A percentile compares a stretch with the other conserved stretches of the same genome.
phyloP scores from a whole-genome alignment of 2,329 filamentous ascomycete genomes.

The Aquanectria penicillioides region DNA sequence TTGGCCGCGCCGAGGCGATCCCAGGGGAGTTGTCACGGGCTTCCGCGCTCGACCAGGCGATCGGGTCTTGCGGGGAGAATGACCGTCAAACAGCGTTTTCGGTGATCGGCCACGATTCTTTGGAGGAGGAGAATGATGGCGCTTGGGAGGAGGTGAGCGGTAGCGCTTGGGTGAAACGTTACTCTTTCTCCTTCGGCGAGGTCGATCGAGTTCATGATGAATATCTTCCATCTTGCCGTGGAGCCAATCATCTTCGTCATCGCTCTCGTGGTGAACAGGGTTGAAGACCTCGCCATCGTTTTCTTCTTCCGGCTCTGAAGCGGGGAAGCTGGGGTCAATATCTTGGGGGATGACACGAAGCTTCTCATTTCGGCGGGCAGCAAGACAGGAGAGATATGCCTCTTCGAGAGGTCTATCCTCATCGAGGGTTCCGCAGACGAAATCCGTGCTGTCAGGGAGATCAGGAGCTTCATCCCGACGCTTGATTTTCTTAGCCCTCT shows the following conservation, averaged over 20 bases:
- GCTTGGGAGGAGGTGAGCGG: conserved; percentile 55
- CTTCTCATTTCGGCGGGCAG: conserved; percentile 83
- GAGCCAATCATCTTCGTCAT: conserved; percentile 76
- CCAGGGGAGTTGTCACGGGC: conserved; percentile 47
- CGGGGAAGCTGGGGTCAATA: conserved; percentile 96
- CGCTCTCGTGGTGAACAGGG: conserved; percentile 69
- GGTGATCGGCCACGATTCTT: conserved; percentile 63
- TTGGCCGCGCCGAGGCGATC: conserved; percentile 53
- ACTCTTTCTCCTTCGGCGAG: conserved; percentile 61
- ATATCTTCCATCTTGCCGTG: conserved; percentile 77
- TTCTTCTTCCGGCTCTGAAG: conserved; percentile 89
- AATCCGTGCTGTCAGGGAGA: conserved; percentile 96
- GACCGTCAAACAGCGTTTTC: conserved; percentile 67
- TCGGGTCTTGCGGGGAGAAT: conserved; percentile 75
- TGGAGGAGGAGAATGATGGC: conserved; percentile 45
- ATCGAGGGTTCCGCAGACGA: conserved; percentile 97
- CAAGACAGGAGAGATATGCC: conserved; percentile 86
- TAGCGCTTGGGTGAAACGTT: conserved; percentile 56
- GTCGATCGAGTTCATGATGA: conserved; percentile 65
- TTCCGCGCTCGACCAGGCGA: conserved; percentile 79
- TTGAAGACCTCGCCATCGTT: conserved; percentile 76
- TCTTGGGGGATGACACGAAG: conserved; percentile 90
- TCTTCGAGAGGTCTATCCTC: conserved; percentile 96
- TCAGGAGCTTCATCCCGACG: conserved; percentile 72
- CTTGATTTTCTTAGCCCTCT: conserved; percentile 41